phyloP scores from a whole-genome alignment of 352 stramenopile species.

The Globisporangium cylindrosporum region DNA sequence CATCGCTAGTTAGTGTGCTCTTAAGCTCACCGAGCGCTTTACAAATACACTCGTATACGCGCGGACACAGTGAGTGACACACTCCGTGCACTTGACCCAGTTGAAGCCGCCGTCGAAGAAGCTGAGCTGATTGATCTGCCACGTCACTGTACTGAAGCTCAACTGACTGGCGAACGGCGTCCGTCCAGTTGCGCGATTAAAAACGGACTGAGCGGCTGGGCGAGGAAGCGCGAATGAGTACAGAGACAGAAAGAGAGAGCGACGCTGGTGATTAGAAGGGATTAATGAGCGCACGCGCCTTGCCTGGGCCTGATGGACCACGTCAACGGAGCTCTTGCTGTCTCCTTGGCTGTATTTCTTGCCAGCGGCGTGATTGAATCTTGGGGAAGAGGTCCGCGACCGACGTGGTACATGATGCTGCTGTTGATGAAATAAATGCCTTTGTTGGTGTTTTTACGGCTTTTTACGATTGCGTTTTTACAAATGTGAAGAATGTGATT shows the following conservation, averaged over 20 bases:
- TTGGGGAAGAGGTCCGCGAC: neutral
- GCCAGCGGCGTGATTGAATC: neutral
- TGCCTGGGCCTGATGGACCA: neutral
- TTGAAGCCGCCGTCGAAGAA: slow-evolving; percentile 14
- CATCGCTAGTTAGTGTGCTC: neutral
- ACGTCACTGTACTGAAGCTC: neutral
- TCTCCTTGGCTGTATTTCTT: neutral
- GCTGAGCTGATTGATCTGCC: neutral
- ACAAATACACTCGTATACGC: too few relatives aligned
- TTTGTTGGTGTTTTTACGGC: neutral
- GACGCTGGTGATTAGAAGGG: neutral
- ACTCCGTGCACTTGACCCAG: neutral
- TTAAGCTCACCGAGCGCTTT: too few relatives aligned
- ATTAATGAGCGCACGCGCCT: slow-evolving; percentile 1
- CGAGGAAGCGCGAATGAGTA: neutral
- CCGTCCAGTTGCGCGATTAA: neutral
- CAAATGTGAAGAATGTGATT: neutral
- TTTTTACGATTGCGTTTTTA: neutral
- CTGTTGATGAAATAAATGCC: neutral
- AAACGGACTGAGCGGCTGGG: neutral
- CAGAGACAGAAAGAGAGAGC: neutral
- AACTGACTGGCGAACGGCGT: neutral
- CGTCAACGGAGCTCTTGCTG: neutral
- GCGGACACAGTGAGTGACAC: too few relatives aligned
- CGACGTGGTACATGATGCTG: neutral